Percentiles rank a stretch among this genome's conserved stretches.
phyloP scores from a whole-genome alignment of 495 filamentous ascomycete species.

The Tricharina praecox region DNA sequence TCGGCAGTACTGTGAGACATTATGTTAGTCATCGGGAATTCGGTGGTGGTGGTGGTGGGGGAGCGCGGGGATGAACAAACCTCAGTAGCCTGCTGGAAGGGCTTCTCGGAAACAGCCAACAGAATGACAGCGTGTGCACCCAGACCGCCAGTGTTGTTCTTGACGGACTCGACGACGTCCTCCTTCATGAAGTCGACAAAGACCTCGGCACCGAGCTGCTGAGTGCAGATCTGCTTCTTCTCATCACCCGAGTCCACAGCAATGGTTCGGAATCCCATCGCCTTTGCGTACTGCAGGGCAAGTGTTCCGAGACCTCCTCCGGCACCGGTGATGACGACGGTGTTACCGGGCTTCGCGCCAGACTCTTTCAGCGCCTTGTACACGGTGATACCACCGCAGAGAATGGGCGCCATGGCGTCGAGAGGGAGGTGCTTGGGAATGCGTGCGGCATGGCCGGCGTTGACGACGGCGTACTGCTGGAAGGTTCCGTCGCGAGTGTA shows the following conservation, averaged over 20 bases:
- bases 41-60: too few species aligned
- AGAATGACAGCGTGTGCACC: conserved; percentile 80
- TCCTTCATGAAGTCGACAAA: conserved; percentile 68
- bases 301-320: conserved; percentile 73
- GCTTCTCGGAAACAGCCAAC: conserved; percentile 70
- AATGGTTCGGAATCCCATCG: conserved; percentile 66
- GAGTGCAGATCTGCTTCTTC: conserved; percentile 49
- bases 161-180: conserved; percentile 69
- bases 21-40: neutral
- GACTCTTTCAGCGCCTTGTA: conserved; percentile 88
- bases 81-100: conserved; percentile 81
- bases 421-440: conserved; percentile 60
- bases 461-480: conserved; percentile 80
- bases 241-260: conserved; percentile 68
- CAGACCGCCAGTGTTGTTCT: conserved; percentile 59
- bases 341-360: conserved; percentile 52
- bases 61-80: conserved; percentile 15
- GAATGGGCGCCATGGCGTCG: conserved; percentile 61
- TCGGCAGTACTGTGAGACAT: conserved; percentile 54
- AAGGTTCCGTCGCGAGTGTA: conserved; percentile 88
- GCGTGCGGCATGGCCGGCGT: conserved; percentile 63
- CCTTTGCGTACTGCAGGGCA: conserved; percentile 71
- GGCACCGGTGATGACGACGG: conserved; percentile 72
- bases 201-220: conserved; percentile 45
- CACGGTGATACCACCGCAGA: conserved; percentile 81